Base-by-base conservation (phyloP, 2,329 filamentous ascomycete genomes). In the Talaromyces sp. region DNA sequence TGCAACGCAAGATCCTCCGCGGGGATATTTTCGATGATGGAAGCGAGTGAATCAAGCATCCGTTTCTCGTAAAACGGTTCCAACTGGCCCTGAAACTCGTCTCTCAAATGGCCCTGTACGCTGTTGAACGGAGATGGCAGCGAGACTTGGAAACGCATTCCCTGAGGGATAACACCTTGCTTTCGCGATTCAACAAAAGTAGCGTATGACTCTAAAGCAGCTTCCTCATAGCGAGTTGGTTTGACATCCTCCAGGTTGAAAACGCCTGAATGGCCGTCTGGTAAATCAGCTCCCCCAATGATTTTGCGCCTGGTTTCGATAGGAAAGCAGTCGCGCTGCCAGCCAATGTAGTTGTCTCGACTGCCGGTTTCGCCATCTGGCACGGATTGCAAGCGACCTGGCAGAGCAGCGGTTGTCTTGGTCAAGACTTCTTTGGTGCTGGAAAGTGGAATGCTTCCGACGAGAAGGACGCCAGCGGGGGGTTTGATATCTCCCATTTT, bases 361-460 rank as follows among this genome's bases (percentile, higher is more conserved):
- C 30, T 33, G n/a, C 59, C 75, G 7, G 75, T 74, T 63, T 80
- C 78, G 54, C 77, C 78, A 63, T 80, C 78, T 3, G 77, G 77
- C 3, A 80, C 71, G 36, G 72, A 71, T 28, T 65, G 68, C 28
- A 79, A 65, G 13, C 73, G 75, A 25, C 65, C 61, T 3, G 73
- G 70, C 2, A 78, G 68, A 4, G 63, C 63, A 7, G 66, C 61
- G n/a, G 63, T 59, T 39, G 73, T 67, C 32, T 63, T 66, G 3
- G 63, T 69, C 58, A 80, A 75, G 17, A 74, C 72, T 15, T 72
- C 67, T 52, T 71, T 66, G 3, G 72, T 66, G 56, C 73, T 67
- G 4, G 69, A 59, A 4, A 75, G 67, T 3, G 74, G 74, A 32
- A 78, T 68, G 55, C 75, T 77, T 36, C 76, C 77, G 8, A 79